Evolutionary conservation across 208 protist genomes (phyloP).

Genomic region (Trypanosoma conorhini): DNA sequence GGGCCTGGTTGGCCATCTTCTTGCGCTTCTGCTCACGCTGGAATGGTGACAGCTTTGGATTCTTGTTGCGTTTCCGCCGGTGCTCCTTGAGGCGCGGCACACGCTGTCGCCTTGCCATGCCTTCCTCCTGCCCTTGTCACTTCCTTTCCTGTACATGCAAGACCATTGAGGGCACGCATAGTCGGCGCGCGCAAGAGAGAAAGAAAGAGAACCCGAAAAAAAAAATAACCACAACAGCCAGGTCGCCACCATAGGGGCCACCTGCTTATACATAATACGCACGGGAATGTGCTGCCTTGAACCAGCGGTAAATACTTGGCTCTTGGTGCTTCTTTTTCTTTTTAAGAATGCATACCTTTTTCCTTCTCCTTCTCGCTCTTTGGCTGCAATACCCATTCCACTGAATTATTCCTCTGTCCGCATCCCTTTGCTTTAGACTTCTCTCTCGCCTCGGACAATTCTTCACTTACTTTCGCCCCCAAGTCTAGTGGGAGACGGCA

Average conservation of each 20-base stretch:
- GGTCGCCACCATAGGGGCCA: too few species aligned
- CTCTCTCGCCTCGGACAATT: neutral
- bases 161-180: neutral
- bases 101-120: constrained; percentile 74
- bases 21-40: constrained; percentile 74
- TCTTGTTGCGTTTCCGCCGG: constrained; percentile 70
- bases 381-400: neutral
- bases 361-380: neutral
- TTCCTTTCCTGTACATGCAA: neutral
- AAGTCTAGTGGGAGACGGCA: neutral
- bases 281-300: too few species aligned
- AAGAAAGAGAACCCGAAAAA: neutral
- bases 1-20: constrained; percentile 78
- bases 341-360: too few species aligned
- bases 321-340: neutral
- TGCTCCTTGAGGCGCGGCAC: constrained; percentile 79
- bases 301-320: too few species aligned
- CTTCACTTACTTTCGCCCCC: neutral
- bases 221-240: neutral
- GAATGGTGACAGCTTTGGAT: constrained; percentile 87
- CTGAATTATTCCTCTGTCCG: neutral
- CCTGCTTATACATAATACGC: too few species aligned
- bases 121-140: neutral
- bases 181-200: neutral
- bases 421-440: neutral